Evolutionary conservation across 768 basidiomycete genomes (phyloP), one percentile per base, ranked within the genome.

Genomic region (Pholiota conissans): DNA sequence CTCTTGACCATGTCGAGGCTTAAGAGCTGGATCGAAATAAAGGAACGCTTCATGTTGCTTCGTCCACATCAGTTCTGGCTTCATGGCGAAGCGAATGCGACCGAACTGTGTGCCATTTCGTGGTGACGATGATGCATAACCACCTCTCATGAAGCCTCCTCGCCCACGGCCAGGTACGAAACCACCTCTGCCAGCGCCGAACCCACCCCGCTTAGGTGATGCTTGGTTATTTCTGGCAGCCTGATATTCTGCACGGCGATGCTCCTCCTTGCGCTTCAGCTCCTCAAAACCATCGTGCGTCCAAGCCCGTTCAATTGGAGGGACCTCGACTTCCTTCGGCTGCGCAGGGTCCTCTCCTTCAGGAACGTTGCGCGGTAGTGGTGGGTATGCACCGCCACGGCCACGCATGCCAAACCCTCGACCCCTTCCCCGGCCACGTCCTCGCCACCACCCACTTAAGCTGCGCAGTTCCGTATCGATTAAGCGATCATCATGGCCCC

Each of bases 401-500:
- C 85, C 84, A 63, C 84, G 79, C 64, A 74, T 63, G 34, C 66
- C 65, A 62, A 82, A 80, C 8, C 79, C 85, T 47, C 86, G 72
- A 5, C 84, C 86, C 29, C 65, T 58, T 39, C 68, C 70, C 56
- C 70, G 57, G 49, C 71, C 68, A 40, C 89, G 81, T 40, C 85
- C 84, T 47, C 68, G 79, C 92, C 93, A 94, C 92, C 91, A 94
- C 1, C 84, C 85, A 73, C 90, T 93, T 45, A 95, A 73, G 67
- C 87, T 89, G 39, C 93, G 84, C 39, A 92, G 72, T 59, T 91
- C 86, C 70, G 91, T 91, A 71, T 91, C 89, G 68, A 93, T 76
- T 54, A 94, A 75, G 47, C 95, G 87, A 69, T 96, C 94, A 70
- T 97, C 95, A 68, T 97, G 95, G 4, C 91, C 87, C 93, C 93